Evolutionary conservation across 495 filamentous ascomycete species (phyloP), one percentile per base, ranked within the genome.

Genomic region (Echria macrotheca): DNA sequence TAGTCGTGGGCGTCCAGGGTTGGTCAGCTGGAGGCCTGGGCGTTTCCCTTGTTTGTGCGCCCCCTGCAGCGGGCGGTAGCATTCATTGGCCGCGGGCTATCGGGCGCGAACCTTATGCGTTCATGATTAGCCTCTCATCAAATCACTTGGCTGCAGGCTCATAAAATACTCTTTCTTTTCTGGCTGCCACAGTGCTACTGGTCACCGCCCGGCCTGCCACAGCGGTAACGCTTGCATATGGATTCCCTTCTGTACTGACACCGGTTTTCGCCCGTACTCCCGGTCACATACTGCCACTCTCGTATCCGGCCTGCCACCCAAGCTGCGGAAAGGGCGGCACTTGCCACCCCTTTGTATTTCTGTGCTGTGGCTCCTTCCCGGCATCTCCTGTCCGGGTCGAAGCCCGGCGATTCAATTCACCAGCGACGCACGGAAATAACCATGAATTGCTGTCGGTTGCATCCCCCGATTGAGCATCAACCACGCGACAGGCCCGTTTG

Each of bases 131-230:
- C 47, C 38, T 41, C 47, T 35, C 28, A 23, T 50, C 38, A 41
- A 42, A 33, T 43, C 47, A 18, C 25, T 50, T 50, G 47, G 47
- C 47, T 44, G 47, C 47, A 44, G 29, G 36, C 17, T 42, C 37
- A 49, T 40, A 12, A 40, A 40, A 21, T 41, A 21, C 21, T n/a
- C 38, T 49, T 29, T 28, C n/a, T 29, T 11, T 28, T 9, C 18
- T 11, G 14, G 11, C 25, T 14, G 9, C 33, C 36, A 3, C 12
- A 17, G 12, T 39, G 36, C n/a, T 39, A 39, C 36, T 12, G 38
- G 12, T 21, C 38, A 21, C 21, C 21, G 38, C n/a, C 17, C 38
- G 17, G 22, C 14, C 21, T 3, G 38, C 18, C 17, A 17, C 14
- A 5, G 1, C 21, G 8, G 35, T 37, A 2, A 35, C n/a, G 2